Base-by-base conservation (phyloP, 108 stramenopile genomes). In the Pseudonitzschia multiseries region DNA sequence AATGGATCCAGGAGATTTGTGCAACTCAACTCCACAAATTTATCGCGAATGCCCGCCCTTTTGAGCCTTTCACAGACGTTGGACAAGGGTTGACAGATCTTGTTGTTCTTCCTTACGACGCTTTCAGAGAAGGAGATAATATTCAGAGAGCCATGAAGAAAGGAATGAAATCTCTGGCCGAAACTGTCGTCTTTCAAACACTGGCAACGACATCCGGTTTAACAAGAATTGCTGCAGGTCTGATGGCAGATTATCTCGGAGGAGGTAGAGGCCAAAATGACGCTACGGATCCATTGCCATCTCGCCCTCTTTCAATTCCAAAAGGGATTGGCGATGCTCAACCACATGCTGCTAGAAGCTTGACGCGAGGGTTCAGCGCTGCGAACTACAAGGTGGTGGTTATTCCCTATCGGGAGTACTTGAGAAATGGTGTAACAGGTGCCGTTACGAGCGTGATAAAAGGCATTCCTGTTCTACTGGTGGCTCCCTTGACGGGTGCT, bases 21-120 rank as follows among this genome's bases (percentile, higher is more conserved):
- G 67, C 86, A 15, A 96, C 90, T 1, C 94, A 96, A 68, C 66
- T 93, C 24, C 87, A 91, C 80, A 93, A 92, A 64, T 96, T 96
- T 75, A 69, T 96, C 13, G 87, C 90, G 15, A 81, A 83, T 54
- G 81, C 89, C 21, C 68, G 86, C 4, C 91, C 94, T 0, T 83
- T 96, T 48, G 84, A 92, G 70, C 85, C 89, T 0, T 71, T 96
- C 29, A 79, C 86, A 13, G 79, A 77, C 63, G 73, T 96, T 22
- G 86, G 87, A 8, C 81, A 79, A 51, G 88, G 85, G 10, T 62
- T 83, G 10, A 70, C 80, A 14, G 89, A 96, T 66, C 72, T 96
- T 44, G 80, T 90, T 1, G 70, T 96, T 27, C 77, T 96, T 29
- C 89, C 90, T 22, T 81, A 85, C 52, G 88, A 88, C 43, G 86